phyloP scores from a whole-genome alignment of 768 basidiomycete species.

The Trametes cingulata region DNA sequence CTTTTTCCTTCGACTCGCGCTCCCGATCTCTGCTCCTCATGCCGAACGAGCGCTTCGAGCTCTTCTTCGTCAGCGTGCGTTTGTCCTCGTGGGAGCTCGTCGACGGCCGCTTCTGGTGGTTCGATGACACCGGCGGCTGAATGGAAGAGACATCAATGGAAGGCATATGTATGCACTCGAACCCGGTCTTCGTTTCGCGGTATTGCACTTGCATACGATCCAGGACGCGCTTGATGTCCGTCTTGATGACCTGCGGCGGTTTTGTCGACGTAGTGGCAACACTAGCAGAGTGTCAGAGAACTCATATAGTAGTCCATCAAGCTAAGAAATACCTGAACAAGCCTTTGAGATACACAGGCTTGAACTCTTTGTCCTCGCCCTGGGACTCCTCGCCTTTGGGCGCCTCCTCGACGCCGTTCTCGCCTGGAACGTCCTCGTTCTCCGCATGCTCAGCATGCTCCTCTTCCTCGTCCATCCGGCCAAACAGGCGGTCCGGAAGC shows the following conservation, averaged over 20 bases:
- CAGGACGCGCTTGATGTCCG: slow-evolving; percentile 83
- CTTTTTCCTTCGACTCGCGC: slow-evolving; percentile 50
- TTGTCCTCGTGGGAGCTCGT: slow-evolving; percentile 54
- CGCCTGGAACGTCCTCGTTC: slow-evolving; percentile 41
- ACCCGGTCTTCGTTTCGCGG: slow-evolving; percentile 85
- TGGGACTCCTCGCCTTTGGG: slow-evolving; percentile 43
- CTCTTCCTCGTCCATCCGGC: slow-evolving; percentile 48
- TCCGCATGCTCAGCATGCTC: slow-evolving; percentile 38
- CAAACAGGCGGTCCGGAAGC: slow-evolving; percentile 48
- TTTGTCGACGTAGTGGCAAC: slow-evolving; percentile 97
- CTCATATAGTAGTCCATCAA: not conserved
- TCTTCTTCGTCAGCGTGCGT: slow-evolving; percentile 67
- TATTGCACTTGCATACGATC: slow-evolving; percentile 96
- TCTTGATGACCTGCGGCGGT: slow-evolving; percentile 72
- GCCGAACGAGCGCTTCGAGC: slow-evolving; percentile 78
- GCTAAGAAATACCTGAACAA: slow-evolving; percentile 72
- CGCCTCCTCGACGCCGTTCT: slow-evolving; percentile 36
- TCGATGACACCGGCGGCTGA: slow-evolving; percentile 37
- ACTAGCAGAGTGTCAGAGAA: slow-evolving; percentile 39
- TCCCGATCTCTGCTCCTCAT: slow-evolving; percentile 55
- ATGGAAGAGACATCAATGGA: slow-evolving; percentile 89
- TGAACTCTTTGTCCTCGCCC: slow-evolving; percentile 75
- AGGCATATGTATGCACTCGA: slow-evolving; percentile 94
- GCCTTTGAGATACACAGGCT: slow-evolving; percentile 95
- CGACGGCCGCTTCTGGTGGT: slow-evolving; percentile 48